phyloP scores from a whole-genome alignment of 768 basidiomycete genomes.

The Tricholoma bakamatsutake region DNA sequence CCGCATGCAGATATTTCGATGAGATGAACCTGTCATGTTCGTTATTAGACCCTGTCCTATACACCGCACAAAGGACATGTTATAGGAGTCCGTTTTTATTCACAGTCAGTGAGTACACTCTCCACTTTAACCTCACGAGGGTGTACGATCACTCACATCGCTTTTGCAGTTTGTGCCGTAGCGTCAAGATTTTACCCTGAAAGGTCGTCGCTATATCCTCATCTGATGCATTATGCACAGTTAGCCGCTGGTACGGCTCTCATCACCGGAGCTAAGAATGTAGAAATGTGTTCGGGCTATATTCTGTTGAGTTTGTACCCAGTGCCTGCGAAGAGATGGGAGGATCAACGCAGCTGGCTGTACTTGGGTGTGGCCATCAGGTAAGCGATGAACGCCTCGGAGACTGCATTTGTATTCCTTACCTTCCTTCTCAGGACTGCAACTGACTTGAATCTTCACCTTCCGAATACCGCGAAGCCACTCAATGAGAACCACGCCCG shows the following conservation, averaged over 20 bases:
- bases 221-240: constrained; percentile 71
- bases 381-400: constrained; percentile 28
- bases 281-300: constrained; percentile 84
- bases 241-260: constrained; percentile 73
- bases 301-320: constrained; percentile 74
- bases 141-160: not conserved
- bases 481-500: constrained; percentile 77
- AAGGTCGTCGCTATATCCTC: constrained; percentile 62
- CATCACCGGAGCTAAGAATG: constrained; percentile 69
- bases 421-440: constrained; percentile 54
- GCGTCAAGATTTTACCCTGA: constrained; percentile 76
- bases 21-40: constrained; percentile 77
- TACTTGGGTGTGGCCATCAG: constrained; percentile 87
- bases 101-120: constrained; percentile 69
- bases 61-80: constrained; percentile 77
- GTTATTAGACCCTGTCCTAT: constrained; percentile 74
- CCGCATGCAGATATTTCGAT: constrained; percentile 55
- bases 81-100: constrained; percentile 88
- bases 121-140: not conserved
- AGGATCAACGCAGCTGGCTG: constrained; percentile 87
- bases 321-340: constrained; percentile 72
- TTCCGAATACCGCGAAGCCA: constrained; percentile 66
- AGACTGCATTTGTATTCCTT: constrained; percentile 6
- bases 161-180: constrained; percentile 71
- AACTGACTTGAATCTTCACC: constrained; percentile 84